Evolutionary conservation across 2,329 filamentous ascomycete genomes (phyloP).

Genomic region (Neofusicoccum cordaticola): DNA sequence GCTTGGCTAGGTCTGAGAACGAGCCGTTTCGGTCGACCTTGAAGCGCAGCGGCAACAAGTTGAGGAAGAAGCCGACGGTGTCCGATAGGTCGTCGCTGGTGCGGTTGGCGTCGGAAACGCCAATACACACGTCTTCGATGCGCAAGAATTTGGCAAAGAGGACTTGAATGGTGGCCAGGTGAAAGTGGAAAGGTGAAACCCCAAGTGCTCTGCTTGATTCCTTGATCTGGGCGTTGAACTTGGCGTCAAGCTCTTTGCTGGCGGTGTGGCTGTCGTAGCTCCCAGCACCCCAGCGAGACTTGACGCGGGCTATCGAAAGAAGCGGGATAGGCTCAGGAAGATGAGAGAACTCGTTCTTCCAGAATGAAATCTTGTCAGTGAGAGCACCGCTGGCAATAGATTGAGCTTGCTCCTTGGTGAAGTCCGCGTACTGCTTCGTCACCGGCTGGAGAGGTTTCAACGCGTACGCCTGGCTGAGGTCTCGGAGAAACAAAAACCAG

Average conservation of each 20-base stretch:
- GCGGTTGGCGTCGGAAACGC: slow-evolving; percentile 47
- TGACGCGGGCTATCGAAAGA: slow-evolving; percentile 25
- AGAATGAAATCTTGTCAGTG: slow-evolving; percentile 32
- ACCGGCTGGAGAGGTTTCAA: slow-evolving; percentile 23
- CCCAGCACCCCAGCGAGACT: no score
- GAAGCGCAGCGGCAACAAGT: slow-evolving; percentile 49
- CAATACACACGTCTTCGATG: slow-evolving; percentile 45
- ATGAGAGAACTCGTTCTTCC: slow-evolving; percentile 29
- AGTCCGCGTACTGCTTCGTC: slow-evolving; percentile 37
- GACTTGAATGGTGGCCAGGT: slow-evolving; percentile 42
- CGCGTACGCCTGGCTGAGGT: slow-evolving; percentile 46
- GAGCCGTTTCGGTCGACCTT: slow-evolving; percentile 21
- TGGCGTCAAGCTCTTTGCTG: background rate
- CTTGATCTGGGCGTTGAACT: slow-evolving; percentile 12
- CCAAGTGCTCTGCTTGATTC: slow-evolving; percentile 19
- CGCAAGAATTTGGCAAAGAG: slow-evolving; percentile 34
- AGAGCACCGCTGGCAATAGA: no score
- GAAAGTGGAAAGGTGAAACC: slow-evolving; percentile 49
- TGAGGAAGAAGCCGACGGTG: slow-evolving; percentile 49
- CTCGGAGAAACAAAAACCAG: slow-evolving; percentile 42
- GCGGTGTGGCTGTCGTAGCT: background rate
- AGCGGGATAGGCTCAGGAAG: slow-evolving; percentile 32
- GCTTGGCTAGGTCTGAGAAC: slow-evolving; percentile 24
- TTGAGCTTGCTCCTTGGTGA: slow-evolving; percentile 25
- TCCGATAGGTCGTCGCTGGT: slow-evolving; percentile 28